A percentile compares a stretch with the other conserved stretches of the same genome.
These are phyloP conservation scores for Cercospora sesami DNA, from an alignment of 2,329 filamentous ascomycete genomes.

Conservation along the genomic window DNA sequence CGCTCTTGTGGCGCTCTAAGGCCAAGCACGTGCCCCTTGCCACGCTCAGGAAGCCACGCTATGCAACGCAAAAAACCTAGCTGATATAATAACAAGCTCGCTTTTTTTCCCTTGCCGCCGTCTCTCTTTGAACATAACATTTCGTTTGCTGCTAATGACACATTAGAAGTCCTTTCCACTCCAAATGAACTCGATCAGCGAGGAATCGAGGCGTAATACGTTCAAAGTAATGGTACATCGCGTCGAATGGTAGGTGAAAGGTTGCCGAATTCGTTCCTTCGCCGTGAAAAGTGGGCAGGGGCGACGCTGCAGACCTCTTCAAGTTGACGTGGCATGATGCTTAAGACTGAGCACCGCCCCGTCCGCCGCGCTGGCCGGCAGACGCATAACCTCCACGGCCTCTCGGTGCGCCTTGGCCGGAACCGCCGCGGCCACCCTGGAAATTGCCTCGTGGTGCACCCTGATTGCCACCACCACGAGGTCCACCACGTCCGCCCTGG, in stretches of 20 bases:
- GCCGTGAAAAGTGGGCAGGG: background rate
- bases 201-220: background rate
- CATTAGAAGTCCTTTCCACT: conserved; percentile 21
- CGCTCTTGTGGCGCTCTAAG: background rate
- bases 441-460: conserved; percentile 52
- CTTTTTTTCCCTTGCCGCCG: conserved; percentile 10
- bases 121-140: conserved; percentile 1
- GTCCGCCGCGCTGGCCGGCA: conserved; percentile 14
- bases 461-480: conserved; percentile 55
- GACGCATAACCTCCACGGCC: conserved; percentile 23
- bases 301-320: background rate
- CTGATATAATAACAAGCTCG: conserved; percentile 13
- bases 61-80: conserved; percentile 17
- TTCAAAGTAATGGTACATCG: conserved; percentile 21
- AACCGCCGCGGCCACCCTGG: conserved; percentile 63
- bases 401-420: conserved; percentile 23
- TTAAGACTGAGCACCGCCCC: conserved; percentile 17
- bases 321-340: background rate
- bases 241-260: conserved; percentile 5
- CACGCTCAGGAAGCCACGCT: conserved; percentile 19
- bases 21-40: background rate
- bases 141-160: conserved; percentile 18
- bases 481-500: conserved; percentile 42
- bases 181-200: background rate
- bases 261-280: background rate